Base-by-base conservation (phyloP, 2,329 filamentous ascomycete species). In the Aspergillus sp. region DNA sequence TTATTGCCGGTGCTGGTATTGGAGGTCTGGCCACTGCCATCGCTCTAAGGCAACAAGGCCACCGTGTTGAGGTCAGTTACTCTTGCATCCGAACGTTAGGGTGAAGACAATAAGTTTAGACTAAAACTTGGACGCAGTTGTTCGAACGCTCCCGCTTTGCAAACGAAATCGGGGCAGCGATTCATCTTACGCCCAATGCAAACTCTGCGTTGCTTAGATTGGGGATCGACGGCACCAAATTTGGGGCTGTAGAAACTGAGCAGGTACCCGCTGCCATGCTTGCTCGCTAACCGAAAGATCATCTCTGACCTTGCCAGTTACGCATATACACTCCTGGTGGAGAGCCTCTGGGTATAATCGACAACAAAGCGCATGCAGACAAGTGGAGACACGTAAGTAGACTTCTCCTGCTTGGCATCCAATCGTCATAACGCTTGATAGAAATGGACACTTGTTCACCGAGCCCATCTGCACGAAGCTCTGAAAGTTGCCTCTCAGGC, bases 171-270 rank as follows among this genome's bases (percentile, higher is more conserved):
- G 86, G 86, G 0, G 86, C 86, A 3, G 86, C 86, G 0, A 80
- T 89, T n/a, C 85, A 88, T 66, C 70, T 89, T 4, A 81, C 84
- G 0, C 85, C 87, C 0, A 90, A 89, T 66, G 76, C 81, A 2
- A 86, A 87, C 69, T 83, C 84, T 0, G 71, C 88, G 2, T 74
- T 89, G 3, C 71, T 73, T 10, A 72, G 78, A 32, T 70, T 83
- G 52, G 80, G 81, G 0, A 64, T 83, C 1, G 70, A 73, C 52
- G 73, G 78, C 0, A 75, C 78, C 57, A 69, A 70, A 0, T 75
- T 75, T 44, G 79, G 79, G 2, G 77, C 80, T 57, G 79, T 72
- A 63, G 70, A 53, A 58, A 73, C 62, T 25, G 65, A 73, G 57
- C 70, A 53, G 69, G 75, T 63, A 49, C 48, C 62, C 51, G 4